Evolutionary conservation across 352 stramenopile species (phyloP).

Genomic region (Globisporangium acanthophoron): DNA sequence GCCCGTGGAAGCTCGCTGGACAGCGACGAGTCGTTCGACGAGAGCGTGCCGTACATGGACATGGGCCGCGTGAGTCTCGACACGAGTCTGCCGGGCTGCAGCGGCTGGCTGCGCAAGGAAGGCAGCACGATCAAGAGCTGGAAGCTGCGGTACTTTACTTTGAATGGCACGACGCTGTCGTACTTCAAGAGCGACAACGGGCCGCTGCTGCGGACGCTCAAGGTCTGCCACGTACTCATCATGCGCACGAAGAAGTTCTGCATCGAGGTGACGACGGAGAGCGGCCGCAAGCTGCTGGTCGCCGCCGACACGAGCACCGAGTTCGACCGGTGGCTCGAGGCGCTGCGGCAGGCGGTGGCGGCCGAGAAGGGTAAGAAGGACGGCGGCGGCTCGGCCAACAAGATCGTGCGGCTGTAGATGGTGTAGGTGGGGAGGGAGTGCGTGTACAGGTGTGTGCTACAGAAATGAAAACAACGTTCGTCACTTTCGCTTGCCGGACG

Average conservation of each 20-base stretch:
- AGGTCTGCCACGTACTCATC: conserved; percentile 64
- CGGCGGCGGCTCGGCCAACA: background rate
- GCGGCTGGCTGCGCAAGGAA: conserved; percentile 77
- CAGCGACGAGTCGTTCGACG: conserved; percentile 13
- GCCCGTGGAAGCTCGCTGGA: conserved; percentile 11
- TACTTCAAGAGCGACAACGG: conserved; percentile 85
- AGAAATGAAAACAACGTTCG: no score
- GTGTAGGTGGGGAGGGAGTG: no score
- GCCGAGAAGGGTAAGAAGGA: conserved; percentile 21
- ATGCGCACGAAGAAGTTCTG: conserved; percentile 62
- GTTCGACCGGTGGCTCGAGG: conserved; percentile 57
- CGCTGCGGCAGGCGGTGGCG: conserved; percentile 47
- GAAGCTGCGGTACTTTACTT: conserved; percentile 80
- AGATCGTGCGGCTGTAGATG: conserved; percentile 12
- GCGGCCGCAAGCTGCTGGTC: conserved; percentile 65
- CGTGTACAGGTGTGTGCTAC: no score
- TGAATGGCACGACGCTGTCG: conserved; percentile 66
- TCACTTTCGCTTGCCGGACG: no score
- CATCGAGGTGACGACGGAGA: conserved; percentile 72
- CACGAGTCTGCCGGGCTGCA: conserved; percentile 29
- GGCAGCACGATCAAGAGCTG: conserved; percentile 78
- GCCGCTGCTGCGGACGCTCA: conserved; percentile 52
- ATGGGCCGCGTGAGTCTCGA: conserved; percentile 9
- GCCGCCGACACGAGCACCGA: conserved; percentile 66
- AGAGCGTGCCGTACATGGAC: conserved; percentile 5